Evolutionary conservation across 495 filamentous ascomycete genomes (phyloP), one percentile per base, ranked within the genome.

Genomic region (Apiosordaria backusii): DNA sequence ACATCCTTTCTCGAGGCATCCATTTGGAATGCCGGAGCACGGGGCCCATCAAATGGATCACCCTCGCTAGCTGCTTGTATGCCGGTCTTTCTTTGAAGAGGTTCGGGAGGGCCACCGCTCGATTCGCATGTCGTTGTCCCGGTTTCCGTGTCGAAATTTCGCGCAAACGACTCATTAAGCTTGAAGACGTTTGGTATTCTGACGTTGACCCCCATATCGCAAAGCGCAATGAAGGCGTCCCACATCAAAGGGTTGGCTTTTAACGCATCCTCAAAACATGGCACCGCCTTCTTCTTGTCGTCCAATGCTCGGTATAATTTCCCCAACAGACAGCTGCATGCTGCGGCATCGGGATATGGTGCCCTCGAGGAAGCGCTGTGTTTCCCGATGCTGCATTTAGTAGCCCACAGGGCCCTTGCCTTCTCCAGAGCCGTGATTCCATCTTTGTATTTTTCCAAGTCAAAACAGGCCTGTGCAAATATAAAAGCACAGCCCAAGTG

Each of bases 221-320:
- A 83, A 4, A 99, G 79, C n/a, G 84, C 88, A 21, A 88, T 82
- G 75, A 97, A 97, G 0, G 96, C 96, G 81, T 99, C 95, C 95
- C 96, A 98, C 86, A 96, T 93, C 78, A 98, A 96, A 0, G 95
- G 93, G 72, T 97, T 98, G 50, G 88, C 74, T 76, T 93, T 96
- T 60, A 98, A 80, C 7, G 95, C 88, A 65, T 93, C 91, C 64
- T 93, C 91, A 75, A 92, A 98, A 72, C 86, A 90, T 59, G 90
- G 84, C 13, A 92, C 85, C 29, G 96, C 92, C 71, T 90, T 92
- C 68, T 88, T 87, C 66, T 88, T 82, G 75, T 97, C 90, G 60
- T 90, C 87, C 72, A 93, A 86, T 18, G 86, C 91, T 35, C 89
- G 84, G 80, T 90, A 96, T 35, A 99, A 81, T 79, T 96, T 97